These are phyloP conservation scores for Cyclospora cayetanensis DNA, from an alignment of 169 alveolate genomes.

Conservation along the genomic window DNA sequence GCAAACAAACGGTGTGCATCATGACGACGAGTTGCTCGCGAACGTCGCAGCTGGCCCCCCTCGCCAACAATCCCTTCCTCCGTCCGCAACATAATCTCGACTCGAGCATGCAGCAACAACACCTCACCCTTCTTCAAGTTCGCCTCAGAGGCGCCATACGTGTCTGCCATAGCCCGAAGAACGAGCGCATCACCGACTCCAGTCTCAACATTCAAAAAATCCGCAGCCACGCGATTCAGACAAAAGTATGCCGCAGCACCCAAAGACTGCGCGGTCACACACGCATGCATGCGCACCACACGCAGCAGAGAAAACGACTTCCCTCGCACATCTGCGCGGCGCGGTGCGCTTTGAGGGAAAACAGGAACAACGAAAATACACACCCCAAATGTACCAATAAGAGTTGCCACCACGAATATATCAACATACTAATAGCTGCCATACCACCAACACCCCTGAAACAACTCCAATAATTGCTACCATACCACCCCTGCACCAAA, in stretches of 20 bases:
- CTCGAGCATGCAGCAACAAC: neutral
- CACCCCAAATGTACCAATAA: conserved; percentile 87
- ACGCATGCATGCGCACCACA: neutral
- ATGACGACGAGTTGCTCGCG: neutral
- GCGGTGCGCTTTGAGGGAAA: conserved; percentile 29
- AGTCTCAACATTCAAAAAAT: conserved; percentile 92
- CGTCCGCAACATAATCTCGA: no score
- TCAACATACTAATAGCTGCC: no score
- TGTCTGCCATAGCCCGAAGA: conserved; percentile 94
- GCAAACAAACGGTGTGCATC: neutral
- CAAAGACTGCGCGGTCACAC: neutral
- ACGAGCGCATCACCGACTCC: conserved; percentile 97
- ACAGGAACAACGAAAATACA: conserved; percentile 83
- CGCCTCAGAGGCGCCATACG: conserved; percentile 92
- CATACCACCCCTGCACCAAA: no score
- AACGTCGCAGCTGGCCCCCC: no score
- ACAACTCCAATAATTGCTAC: no score
- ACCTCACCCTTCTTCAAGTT: conserved; percentile 88
- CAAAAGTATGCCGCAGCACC: conserved; percentile 83
- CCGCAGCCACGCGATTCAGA: conserved; percentile 74
- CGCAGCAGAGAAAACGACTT: neutral
- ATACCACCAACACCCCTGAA: no score
- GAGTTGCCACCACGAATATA: no score
- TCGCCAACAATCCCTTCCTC: no score
- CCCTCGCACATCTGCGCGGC: neutral